phyloP scores from a whole-genome alignment of 2,329 filamentous ascomycete genomes.

The Nakataea oryzae region DNA sequence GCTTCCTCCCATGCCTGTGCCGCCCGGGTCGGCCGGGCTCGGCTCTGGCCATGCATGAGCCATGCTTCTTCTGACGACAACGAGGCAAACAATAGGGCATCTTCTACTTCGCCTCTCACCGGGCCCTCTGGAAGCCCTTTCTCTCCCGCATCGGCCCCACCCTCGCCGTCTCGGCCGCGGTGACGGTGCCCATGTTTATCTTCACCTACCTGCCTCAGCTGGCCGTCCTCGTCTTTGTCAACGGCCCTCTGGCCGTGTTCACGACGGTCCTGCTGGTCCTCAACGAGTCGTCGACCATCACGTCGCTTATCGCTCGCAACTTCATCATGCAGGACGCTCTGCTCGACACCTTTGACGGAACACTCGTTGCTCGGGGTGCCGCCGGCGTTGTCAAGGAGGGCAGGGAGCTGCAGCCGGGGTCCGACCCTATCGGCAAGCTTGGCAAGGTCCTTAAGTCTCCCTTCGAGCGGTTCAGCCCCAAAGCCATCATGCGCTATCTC shows the following conservation, averaged over 20 bases:
- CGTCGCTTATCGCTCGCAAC: conserved; percentile 48
- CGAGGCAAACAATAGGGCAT: conserved; percentile 33
- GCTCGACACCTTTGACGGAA: conserved; percentile 81
- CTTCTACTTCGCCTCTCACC: conserved; percentile 46
- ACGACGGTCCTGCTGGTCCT: conserved; percentile 60
- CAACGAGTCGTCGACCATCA: conserved; percentile 48
- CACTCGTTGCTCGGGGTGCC: conserved; percentile 39
- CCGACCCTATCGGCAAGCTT: conserved; percentile 44
- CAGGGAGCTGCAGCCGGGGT: conserved; percentile 57
- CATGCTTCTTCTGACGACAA: background rate
- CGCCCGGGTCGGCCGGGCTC: background rate
- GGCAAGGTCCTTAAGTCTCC: conserved; percentile 48
- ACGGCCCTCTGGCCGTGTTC: conserved; percentile 70
- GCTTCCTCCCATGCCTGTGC: background rate
- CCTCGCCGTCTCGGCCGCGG: conserved; percentile 57
- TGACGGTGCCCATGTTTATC: conserved; percentile 74
- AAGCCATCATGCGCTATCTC: conserved; percentile 64
- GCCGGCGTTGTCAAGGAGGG: conserved; percentile 60
- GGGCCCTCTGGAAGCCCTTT: conserved; percentile 48
- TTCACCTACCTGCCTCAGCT: conserved; percentile 82
- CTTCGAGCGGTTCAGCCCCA: conserved; percentile 42
- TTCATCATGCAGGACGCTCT: conserved; percentile 76
- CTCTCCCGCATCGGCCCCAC: conserved; percentile 46
- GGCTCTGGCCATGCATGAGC: background rate
- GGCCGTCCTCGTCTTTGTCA: conserved; percentile 72